These are phyloP conservation scores for Periconia digitata DNA, from an alignment of 2,329 filamentous ascomycete genomes.

Conservation along the genomic window DNA sequence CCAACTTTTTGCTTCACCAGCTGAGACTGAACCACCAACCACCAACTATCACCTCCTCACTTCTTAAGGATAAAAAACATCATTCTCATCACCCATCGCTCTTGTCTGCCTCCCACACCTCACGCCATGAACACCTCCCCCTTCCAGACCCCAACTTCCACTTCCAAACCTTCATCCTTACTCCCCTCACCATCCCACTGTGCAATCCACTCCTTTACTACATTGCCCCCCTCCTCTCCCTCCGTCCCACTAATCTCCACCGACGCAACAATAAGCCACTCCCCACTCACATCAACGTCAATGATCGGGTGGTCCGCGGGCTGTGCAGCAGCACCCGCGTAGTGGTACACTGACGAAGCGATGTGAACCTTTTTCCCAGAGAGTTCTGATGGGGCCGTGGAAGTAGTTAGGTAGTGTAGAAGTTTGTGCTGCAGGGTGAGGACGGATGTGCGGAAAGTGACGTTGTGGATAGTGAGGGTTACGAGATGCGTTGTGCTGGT, in stretches of 20 bases:
- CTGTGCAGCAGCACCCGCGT: not conserved
- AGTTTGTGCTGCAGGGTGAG: not conserved
- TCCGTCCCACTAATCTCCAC: not conserved
- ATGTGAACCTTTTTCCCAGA: not conserved
- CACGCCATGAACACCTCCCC: not conserved
- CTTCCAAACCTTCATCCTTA: not conserved
- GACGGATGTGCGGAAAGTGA: not conserved
- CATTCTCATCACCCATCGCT: no score
- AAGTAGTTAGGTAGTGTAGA: not conserved
- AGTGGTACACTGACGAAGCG: not conserved
- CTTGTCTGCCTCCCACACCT: no score
- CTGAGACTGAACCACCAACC: no score
- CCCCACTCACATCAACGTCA: not conserved
- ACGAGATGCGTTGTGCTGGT: not conserved
- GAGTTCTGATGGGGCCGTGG: no score
- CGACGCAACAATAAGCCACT: not conserved
- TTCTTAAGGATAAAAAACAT: no score
- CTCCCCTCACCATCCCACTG: not conserved
- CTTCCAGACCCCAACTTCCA: not conserved
- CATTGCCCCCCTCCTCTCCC: not conserved
- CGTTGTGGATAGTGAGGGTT: not conserved
- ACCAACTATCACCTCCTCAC: no score
- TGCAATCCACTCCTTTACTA: not conserved
- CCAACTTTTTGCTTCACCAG: no score
- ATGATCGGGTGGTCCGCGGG: not conserved